These are phyloP conservation scores for Penicillium sp. DNA, from an alignment of 2,329 filamentous ascomycete species.

Conservation along the genomic window DNA sequence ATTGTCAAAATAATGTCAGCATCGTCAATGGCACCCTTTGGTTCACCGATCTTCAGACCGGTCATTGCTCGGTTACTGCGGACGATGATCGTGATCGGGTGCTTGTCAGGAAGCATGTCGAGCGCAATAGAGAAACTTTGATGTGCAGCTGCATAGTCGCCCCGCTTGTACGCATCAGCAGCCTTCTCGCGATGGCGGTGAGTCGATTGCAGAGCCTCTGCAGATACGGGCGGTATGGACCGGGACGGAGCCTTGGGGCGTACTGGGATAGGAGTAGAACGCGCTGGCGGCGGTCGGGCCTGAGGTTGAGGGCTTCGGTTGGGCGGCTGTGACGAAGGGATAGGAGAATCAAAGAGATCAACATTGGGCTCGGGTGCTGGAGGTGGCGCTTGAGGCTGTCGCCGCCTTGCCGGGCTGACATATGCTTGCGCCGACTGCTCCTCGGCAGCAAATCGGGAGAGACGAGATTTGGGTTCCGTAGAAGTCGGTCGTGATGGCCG, in stretches of 20 bases:
- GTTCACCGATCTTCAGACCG: conserved; percentile 87
- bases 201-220: conserved; percentile 73
- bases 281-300: conserved; percentile 48
- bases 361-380: conserved; percentile 56
- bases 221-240: conserved; percentile 68
- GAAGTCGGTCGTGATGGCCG: conserved; percentile 47
- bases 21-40: conserved; percentile 83
- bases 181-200: conserved; percentile 80
- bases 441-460: conserved; percentile 76
- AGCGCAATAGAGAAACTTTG: conserved; percentile 80
- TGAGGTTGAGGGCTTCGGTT: conserved; percentile 44
- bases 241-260: conserved; percentile 57
- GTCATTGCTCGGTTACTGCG: conserved; percentile 91
- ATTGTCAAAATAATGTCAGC: conserved; percentile 79
- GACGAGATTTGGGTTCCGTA: conserved; percentile 62
- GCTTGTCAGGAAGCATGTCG: conserved; percentile 72
- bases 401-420: conserved; percentile 82
- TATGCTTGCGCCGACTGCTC: conserved; percentile 84
- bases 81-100: conserved; percentile 86
- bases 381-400: conserved; percentile 59
- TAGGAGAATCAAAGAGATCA: conserved; percentile 67
- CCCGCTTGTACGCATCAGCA: conserved; percentile 88
- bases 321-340: conserved; percentile 37
- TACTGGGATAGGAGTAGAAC: conserved; percentile 52
- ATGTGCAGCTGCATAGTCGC: conserved; percentile 88